Evolutionary conservation across 257 asterid genomes (phyloP), one percentile per base, ranked within the genome.

Genomic region (Mitragyna speciosa): DNA sequence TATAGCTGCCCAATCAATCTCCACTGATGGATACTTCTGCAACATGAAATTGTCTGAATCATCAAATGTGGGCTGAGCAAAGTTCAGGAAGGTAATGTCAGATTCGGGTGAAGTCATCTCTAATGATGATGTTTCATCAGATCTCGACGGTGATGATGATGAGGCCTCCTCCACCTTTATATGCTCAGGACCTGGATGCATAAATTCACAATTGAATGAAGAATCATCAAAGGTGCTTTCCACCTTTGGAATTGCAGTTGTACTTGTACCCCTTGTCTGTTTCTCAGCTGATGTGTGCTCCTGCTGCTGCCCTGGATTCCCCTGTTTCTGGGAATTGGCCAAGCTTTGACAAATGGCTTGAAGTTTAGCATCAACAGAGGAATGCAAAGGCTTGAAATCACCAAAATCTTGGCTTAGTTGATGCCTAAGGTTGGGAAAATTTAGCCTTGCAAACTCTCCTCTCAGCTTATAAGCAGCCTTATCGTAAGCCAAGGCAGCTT

Each of bases 1-100:
- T 75, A 93, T 78, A 81, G 98, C 79, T 36, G 90, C 96, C 98
- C 98, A 94, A 87, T 94, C 97, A 76, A 94, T 94, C 95, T 94
- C 98, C 84, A 93, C 91, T 0, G 98, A 94, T 1, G 97, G 98
- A 28, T 15, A 89, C 88, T 94, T 94, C 14, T 85, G 83, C 93
- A 94, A 78, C 82, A 87, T 64, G 81, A 84, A 76, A 73, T 87
- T 79, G 9, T 85, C 89, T 15, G 82, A 83, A 48, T 83, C 89
- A 47, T 87, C 89, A 47, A 87, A 88, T 0, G 83, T 77, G 10
- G 89, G 82, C 85, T 86, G 91, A 30, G 91, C 30, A 71, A 88
- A 89, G 64, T 86, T 85, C 74, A 88, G 33, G 85, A 88, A 82
- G 20, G 87, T 82, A 14, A 84, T 67, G 8, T 78, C 94, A 12